These are phyloP conservation scores for Septoria linicola DNA, from an alignment of 2,329 filamentous ascomycete species.

Conservation along the genomic window DNA sequence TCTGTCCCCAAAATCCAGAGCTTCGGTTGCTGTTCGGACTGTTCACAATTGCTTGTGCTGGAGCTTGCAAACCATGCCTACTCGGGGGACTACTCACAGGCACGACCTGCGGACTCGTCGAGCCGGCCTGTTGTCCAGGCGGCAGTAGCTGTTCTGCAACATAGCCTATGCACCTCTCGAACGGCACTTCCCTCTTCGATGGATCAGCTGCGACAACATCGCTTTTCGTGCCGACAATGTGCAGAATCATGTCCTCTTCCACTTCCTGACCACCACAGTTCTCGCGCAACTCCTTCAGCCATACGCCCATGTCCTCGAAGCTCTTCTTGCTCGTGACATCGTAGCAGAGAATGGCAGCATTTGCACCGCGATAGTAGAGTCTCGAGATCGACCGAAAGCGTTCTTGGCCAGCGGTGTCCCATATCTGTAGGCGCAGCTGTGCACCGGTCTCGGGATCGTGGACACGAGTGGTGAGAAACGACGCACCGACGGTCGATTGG, in stretches of 20 bases:
- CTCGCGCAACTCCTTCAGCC: conserved; percentile 58
- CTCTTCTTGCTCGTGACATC: conserved; percentile 83
- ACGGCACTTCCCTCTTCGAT: conserved; percentile 75
- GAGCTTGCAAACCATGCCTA: conserved; percentile 48
- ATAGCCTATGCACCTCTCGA: conserved; percentile 93
- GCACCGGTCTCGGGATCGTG: conserved; percentile 80
- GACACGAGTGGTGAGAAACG: conserved; percentile 64
- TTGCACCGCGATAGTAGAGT: conserved; percentile 93
- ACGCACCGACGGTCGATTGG: conserved; percentile 52
- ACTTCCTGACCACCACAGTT: conserved; percentile 24
- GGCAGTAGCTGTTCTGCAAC: conserved; percentile 88
- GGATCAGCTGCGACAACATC: conserved; percentile 88
- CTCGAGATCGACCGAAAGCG: conserved; percentile 91
- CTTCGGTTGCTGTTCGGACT: conserved; percentile 54
- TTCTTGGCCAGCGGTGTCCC: conserved; percentile 96
- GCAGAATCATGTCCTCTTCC: conserved; percentile 70
- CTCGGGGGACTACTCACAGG: conserved; percentile 22
- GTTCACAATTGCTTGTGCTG: conserved; percentile 41
- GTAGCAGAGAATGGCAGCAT: conserved; percentile 92
- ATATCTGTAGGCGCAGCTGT: conserved; percentile 87
- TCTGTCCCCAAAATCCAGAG: conserved; percentile 76
- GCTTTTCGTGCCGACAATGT: conserved; percentile 92
- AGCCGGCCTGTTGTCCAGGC: conserved; percentile 16
- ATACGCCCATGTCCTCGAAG: conserved; percentile 88
- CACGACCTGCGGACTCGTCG: conserved; percentile 8